Conservation (phyloP, 2,329 filamentous ascomycete species). For the Colletotrichum eremochloae region DNA sequence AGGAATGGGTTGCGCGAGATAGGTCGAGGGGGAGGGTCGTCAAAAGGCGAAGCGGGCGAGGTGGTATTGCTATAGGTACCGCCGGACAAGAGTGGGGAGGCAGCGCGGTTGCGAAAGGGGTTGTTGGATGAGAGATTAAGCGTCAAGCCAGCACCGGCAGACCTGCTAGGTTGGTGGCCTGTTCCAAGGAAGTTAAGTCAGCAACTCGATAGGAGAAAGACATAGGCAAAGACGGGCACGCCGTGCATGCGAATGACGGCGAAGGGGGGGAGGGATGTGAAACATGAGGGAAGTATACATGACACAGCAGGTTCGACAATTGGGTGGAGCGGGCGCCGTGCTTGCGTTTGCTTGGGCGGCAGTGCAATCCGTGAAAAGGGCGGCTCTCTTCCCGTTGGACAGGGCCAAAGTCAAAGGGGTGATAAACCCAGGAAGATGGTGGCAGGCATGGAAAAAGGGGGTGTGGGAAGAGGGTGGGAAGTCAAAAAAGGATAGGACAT, state of each 20-base stretch:
- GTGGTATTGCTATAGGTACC: constrained; percentile 50
- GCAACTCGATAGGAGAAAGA: constrained; percentile 34
- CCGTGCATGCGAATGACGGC: constrained; percentile 59
- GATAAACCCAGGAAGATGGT: constrained; percentile 40
- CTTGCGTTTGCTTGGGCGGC: constrained; percentile 41
- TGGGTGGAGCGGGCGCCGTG: constrained; percentile 52
- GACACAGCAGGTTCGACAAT: constrained; percentile 57
- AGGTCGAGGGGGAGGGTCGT: constrained; percentile 71
- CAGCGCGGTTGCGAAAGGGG: constrained; percentile 81
- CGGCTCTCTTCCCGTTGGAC: constrained; percentile 41
- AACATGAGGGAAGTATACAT: constrained; percentile 61
- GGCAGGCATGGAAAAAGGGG: constrained; percentile 42
- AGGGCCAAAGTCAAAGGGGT: constrained; percentile 40
- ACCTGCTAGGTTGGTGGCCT: constrained; percentile 58
- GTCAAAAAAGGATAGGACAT: constrained; percentile 17
- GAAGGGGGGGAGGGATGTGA: constrained; percentile 58
- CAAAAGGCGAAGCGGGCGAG: constrained; percentile 69
- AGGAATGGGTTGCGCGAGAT: constrained; percentile 83
- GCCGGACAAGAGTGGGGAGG: constrained; percentile 64
- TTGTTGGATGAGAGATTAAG: constrained; percentile 85
- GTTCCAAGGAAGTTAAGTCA: constrained; percentile 46
- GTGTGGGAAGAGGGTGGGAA: constrained; percentile 34
- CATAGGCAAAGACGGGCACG: constrained; percentile 48
- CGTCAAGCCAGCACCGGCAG: constrained; percentile 63
- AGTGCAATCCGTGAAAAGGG: constrained; percentile 41